Base-by-base conservation (phyloP, 2,329 filamentous ascomycete genomes). In the Clonostachys rosea region DNA sequence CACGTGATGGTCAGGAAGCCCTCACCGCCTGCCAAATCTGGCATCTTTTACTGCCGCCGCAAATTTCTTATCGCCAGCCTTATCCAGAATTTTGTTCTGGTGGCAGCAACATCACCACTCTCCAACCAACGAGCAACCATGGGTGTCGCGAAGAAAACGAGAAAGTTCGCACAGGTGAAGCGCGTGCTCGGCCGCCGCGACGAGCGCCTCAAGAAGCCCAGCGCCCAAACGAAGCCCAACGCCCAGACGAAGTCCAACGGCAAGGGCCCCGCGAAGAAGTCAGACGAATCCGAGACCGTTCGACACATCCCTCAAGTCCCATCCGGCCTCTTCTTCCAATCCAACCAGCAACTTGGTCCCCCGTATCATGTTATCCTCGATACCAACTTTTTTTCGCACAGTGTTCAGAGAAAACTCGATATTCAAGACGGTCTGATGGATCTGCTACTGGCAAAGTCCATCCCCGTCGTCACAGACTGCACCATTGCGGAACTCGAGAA, bases 361-460 rank as follows among this genome's bases (percentile, higher is more conserved):
- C 90, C 91, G 2, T 95, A 95, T 73, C 69, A 69, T 44, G 79
- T 92, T 48, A 80, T 95, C 10, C 79, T 94, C 60, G 89, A 95
- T 66, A 92, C 90, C 65, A 95, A 95, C 64, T 96, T 96, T 62
- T 78, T 96, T 52, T 89, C 84, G 37, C 91, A 96, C 67, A 94
- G 0, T 3, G 24, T 10, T 30, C 88, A 91, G 66, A 83, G 87
- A 56, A 97, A 99, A 71, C 81, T 97, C 17, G 89, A 91, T 34
- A 73, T 97, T 12, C 78, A 95, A 17, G 86, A 92, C 50, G 84
- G 86, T 4, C 89, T 96, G 74, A 96, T 96, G 89, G 91, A 96
- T 65, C 87, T 89, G 46, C 78, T 99, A 5, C 95, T 91, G 64
- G 92, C 92, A 16, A 95, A 95, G 59, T 94, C 89, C 64, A 89